Evolutionary conservation across 2,329 filamentous ascomycete species (phyloP), one percentile per base, ranked within the genome.

Genomic region (Atkinsonella texensis): DNA sequence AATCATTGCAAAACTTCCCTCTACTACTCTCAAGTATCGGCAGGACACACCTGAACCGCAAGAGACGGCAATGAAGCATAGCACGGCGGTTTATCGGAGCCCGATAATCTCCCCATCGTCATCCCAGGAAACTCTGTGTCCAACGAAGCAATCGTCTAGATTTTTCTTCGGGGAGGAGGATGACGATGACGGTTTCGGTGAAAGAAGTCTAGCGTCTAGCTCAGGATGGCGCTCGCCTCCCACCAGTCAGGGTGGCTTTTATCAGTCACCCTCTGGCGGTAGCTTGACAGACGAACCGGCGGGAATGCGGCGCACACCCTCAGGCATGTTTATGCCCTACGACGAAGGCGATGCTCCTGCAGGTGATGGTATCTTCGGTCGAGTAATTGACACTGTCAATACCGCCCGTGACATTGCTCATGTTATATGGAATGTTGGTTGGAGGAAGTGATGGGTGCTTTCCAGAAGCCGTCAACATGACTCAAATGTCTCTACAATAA

Each of bases 291-390:
- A 70, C 18, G 75, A 79, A 53, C 70, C 75, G 43, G 71, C 68
- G 17, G 83, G 83, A 49, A 83, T 94, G 74, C 81, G 84, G 55
- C 78, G 89, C 58, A 94, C 88, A 18, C 75, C 82, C 48, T 93
- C 88, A 40, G 89, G 89, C 58, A 94, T 95, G 87, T 85, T 95
- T 60, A 90, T 94, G 85, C 87, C 89, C 8, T 85, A 84, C 59
- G 86, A 89, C 59, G 85, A 89, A 59, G 81, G 81, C 54, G 86
- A 89, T 57, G 72, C 67, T 63, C 75, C 67, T 46, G 71, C 75
- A 54, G 79, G 72, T 61, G 73, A 76, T 49, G 84, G 85, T 46
- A 75, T 94, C 51, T 79, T 94, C 62, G 85, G 87, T 54, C 82
- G 84, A 60, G 83, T 94, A 48, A 81, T 90, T 64, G 87, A 94